These are phyloP conservation scores for Mycosphaerelloides madeirae DNA, from an alignment of 2,329 filamentous ascomycete genomes.

Conservation along the genomic window DNA sequence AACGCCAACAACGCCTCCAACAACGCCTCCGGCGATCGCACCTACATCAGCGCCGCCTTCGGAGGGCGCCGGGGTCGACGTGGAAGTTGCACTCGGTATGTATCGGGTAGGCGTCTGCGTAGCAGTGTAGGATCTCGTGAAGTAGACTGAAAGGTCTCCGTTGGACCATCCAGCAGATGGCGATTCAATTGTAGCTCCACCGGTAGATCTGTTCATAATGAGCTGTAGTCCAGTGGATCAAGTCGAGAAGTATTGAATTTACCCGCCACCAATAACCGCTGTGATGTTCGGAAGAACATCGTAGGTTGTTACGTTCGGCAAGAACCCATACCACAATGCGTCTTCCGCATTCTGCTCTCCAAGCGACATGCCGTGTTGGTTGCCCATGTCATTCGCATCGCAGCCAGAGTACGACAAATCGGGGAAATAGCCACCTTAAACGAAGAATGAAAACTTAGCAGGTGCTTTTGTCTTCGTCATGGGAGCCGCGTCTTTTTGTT, in stretches of 20 bases:
- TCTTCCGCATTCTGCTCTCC: constrained; percentile 42
- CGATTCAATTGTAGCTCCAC: constrained; percentile 50
- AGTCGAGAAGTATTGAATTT: too few species aligned
- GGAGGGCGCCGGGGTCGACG: constrained; percentile 9
- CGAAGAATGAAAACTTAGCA: too few species aligned
- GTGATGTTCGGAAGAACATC: constrained; percentile 46
- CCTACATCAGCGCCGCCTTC: constrained; percentile 26
- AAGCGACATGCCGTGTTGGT: constrained; percentile 49
- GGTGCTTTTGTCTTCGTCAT: too few species aligned
- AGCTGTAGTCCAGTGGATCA: too few species aligned
- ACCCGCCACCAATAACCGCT: constrained; percentile 46
- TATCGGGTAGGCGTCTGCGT: constrained; percentile 50
- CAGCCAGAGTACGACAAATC: constrained; percentile 45
- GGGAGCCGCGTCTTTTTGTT: too few species aligned
- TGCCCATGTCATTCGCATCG: constrained; percentile 46
- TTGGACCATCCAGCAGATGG: constrained; percentile 50
- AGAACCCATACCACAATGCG: constrained; percentile 46
- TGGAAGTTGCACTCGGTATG: constrained; percentile 30
- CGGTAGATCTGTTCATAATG: constrained; percentile 44
- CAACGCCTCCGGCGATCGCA: constrained; percentile 38
- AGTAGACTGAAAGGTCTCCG: constrained; percentile 50
- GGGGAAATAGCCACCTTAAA: constrained; percentile 58
- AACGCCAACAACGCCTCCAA: constrained; percentile 36
- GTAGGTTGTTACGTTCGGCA: constrained; percentile 46
- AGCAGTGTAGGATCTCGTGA: constrained; percentile 48